These are phyloP conservation scores for Trypanosoma melophagium DNA, from an alignment of 208 protist species.

Conservation along the genomic window DNA sequence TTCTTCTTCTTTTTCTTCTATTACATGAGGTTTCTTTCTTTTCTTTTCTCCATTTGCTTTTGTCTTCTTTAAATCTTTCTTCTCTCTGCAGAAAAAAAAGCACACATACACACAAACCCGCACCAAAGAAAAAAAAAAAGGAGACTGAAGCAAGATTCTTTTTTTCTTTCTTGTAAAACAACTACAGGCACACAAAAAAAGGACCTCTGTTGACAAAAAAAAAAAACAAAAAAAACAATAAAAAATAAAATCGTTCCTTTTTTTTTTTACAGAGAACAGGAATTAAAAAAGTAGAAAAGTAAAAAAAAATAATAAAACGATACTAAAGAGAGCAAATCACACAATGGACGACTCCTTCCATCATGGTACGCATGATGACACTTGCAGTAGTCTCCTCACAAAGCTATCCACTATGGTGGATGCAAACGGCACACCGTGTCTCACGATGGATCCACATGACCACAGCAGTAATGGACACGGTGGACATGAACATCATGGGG, in stretches of 20 bases:
- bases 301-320: background rate
- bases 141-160: too few relatives aligned
- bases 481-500: constrained; percentile 12
- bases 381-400: background rate
- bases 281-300: constrained; percentile 7
- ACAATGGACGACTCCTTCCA: background rate
- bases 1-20: background rate
- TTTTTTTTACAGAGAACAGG: background rate
- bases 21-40: background rate
- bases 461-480: constrained; percentile 1
- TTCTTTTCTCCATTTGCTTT: too few relatives aligned
- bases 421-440: background rate
- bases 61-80: too few relatives aligned
- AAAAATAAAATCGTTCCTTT: too few relatives aligned
- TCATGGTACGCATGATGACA: background rate
- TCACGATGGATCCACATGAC: constrained; percentile 1
- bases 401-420: background rate
- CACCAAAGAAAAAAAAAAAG: too few relatives aligned
- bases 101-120: too few relatives aligned
- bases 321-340: background rate
- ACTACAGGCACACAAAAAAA: too few relatives aligned
- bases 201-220: too few relatives aligned
- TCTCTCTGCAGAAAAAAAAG: too few relatives aligned
- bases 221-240: too few relatives aligned
- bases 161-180: too few relatives aligned